Conservation (phyloP, 768 basidiomycete species). For the Rhodosporidiobolus sp. region DNA sequence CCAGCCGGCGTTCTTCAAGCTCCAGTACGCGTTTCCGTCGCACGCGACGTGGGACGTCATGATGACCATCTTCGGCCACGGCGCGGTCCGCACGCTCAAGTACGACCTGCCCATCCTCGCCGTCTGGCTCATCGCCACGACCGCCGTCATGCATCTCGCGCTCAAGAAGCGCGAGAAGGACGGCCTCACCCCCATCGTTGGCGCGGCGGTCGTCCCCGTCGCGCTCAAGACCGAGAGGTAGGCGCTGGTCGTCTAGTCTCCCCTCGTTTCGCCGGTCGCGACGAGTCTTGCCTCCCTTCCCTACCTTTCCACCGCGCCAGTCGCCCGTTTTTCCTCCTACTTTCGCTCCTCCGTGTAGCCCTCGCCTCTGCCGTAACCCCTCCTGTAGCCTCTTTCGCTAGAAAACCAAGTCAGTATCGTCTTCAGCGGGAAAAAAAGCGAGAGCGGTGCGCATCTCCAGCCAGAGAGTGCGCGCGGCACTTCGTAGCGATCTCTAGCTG, state of each 20-base stretch:
- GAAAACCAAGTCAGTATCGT: background rate
- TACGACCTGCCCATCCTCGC: background rate
- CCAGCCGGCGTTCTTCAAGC: background rate
- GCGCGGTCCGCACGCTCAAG: background rate
- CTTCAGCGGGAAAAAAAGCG: too few relatives aligned
- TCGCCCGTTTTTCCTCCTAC: too few relatives aligned
- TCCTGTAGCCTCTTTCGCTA: background rate
- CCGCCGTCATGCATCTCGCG: background rate
- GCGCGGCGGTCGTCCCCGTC: background rate
- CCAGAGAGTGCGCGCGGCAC: too few relatives aligned
- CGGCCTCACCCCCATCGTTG: background rate
- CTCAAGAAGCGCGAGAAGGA: background rate
- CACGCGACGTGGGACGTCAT: background rate
- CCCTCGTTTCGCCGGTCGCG: too few relatives aligned
- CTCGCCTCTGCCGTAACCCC: too few relatives aligned
- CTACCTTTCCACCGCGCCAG: too few relatives aligned
- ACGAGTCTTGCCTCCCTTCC: too few relatives aligned
- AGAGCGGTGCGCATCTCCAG: too few relatives aligned
- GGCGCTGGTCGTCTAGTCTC: too few relatives aligned
- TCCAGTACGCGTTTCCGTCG: background rate
- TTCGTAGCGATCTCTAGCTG: too few relatives aligned
- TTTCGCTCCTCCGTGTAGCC: too few relatives aligned
- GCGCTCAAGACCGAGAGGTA: background rate
- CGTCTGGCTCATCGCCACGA: background rate
- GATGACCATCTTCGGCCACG: background rate